Evolutionary conservation across 352 stramenopile genomes (phyloP).

Genomic region (Pythium plurisporium): DNA sequence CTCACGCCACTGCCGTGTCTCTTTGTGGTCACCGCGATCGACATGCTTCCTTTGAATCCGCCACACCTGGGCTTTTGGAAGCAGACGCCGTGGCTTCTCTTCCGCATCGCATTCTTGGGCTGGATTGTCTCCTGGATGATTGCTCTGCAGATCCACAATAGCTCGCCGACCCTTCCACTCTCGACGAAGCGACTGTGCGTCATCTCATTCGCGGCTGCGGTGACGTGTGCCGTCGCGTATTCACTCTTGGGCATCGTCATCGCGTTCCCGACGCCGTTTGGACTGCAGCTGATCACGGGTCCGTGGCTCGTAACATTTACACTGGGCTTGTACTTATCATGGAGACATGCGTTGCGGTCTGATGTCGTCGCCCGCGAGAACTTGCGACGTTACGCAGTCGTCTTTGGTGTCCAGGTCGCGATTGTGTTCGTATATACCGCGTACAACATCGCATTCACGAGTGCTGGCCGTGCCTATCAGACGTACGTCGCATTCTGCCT

Average conservation of each 20-base stretch:
- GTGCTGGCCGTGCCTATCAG: too few species aligned
- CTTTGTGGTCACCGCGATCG: neutral
- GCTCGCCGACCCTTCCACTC: conserved; percentile 2
- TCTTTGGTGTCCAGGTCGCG: neutral
- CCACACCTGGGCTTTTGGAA: neutral
- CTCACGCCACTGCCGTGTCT: neutral
- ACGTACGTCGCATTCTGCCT: neutral
- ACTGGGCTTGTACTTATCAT: neutral
- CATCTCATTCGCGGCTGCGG: neutral
- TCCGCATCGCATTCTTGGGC: neutral
- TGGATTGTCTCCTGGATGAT: neutral
- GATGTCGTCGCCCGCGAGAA: neutral
- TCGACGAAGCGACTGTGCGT: neutral
- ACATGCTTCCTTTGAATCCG: neutral
- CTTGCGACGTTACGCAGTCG: neutral
- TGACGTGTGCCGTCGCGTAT: neutral
- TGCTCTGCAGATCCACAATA: neutral
- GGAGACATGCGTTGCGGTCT: neutral
- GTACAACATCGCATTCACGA: conserved; percentile 2
- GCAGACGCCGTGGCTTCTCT: neutral
- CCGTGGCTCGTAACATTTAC: too few species aligned
- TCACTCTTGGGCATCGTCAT: neutral
- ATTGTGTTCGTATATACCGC: neutral
- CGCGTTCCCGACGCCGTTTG: neutral
- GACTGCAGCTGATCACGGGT: too few species aligned